Base-by-base conservation (phyloP, 495 filamentous ascomycete species). In the Neurospora sp. region DNA sequence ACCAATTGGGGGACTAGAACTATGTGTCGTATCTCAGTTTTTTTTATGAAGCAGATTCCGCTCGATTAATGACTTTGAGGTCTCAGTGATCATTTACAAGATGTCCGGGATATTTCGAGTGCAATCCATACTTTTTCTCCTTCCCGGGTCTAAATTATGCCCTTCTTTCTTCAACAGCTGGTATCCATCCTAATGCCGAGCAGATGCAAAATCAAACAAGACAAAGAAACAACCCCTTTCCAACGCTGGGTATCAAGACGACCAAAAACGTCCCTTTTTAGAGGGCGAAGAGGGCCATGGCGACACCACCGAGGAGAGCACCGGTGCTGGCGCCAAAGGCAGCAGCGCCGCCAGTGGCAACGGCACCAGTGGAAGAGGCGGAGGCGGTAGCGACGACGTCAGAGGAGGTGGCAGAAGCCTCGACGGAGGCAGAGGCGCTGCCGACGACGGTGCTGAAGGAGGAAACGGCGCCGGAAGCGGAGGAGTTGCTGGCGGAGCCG, bases 251-350 rank as follows among this genome's bases (percentile, higher is more conserved):
- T 66, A 66, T 66, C 54, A 16, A 14, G 6, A 31, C 10, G 41
- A 35, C 37, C 10, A 14, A 72, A 39, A 16, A 27, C 12, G 9
- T 59, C 39, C 69, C 40, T 27, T 35, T 69, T 85, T 85, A 85
- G 70, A 86, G 72, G 70, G 82, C 82, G 59, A 86, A 70, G 54
- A 81, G 69, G 42, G 83, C 84, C 74, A 83, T 77, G 72, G 81
- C 79, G 35, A 86, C 75, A 75, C 81, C 81, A 46, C 82, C 82
- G 73, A 85, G 20, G 11, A 84, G 72, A 35, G 83, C 80, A 38
- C 84, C 35, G 9, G 80, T 79, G 74, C 80, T 80, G 39, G 82
- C 82, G 37, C 74, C 80, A n/a, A 75, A 54, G 69, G 75, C 69
- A 20, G 73, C 73, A 70, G 82, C 84, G 71, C 76, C 81, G 66